phyloP scores from a whole-genome alignment of 345 rosid genomes.

The Gossypium raimondii region DNA sequence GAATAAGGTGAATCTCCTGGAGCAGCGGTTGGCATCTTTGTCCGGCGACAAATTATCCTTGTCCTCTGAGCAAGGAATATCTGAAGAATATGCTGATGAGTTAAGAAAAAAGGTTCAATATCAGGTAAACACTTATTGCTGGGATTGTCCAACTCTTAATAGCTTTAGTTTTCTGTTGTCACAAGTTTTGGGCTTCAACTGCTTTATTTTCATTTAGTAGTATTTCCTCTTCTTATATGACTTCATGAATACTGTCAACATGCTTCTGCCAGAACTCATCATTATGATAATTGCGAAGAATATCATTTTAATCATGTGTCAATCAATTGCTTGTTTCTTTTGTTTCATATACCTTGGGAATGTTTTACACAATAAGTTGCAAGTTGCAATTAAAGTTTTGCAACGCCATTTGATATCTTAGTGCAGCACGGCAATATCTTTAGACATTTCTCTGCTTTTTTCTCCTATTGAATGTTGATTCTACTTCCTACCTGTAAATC shows the following conservation, averaged over 20 bases:
- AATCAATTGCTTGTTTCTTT: background rate
- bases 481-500: background rate
- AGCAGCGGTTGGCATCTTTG: conserved; percentile 59
- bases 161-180: background rate
- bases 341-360: background rate
- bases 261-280: background rate
- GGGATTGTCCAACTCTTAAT: conserved; percentile 4
- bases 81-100: conserved; percentile 57
- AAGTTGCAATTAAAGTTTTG: background rate
- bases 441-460: background rate
- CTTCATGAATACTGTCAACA: background rate
- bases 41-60: conserved; percentile 40
- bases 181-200: background rate
- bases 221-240: background rate
- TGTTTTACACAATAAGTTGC: background rate
- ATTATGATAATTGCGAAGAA: background rate
- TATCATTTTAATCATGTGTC: background rate
- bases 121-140: conserved; percentile 48
- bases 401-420: background rate
- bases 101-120: conserved; percentile 70
- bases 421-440: background rate
- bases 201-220: background rate
- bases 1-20: conserved; percentile 67
- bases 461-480: background rate
- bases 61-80: conserved; percentile 34